Evolutionary conservation across 1,284 basidiomycete genomes (phyloP).

Genomic region (Amylostereum areolatum): DNA sequence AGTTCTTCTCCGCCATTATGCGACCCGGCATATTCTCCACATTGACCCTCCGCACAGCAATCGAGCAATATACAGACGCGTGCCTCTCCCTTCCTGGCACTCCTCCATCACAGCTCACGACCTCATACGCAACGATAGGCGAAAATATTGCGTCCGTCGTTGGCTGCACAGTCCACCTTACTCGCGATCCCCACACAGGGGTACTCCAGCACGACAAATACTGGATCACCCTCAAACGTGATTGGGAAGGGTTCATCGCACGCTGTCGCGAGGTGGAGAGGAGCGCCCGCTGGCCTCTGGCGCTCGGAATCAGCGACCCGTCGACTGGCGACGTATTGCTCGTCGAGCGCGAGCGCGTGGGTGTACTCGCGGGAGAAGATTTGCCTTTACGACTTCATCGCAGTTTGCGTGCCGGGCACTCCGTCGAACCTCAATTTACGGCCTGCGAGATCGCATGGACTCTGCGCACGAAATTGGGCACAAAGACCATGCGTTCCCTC

Average conservation of each 20-base stretch:
- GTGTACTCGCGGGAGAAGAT: slow-evolving; percentile 60
- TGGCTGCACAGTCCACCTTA: slow-evolving; percentile 74
- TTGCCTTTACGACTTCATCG: slow-evolving; percentile 53
- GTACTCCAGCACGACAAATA: slow-evolving; percentile 73
- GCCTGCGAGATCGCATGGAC: slow-evolving; percentile 57
- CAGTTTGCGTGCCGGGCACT: slow-evolving; percentile 23
- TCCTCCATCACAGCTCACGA: slow-evolving; percentile 46
- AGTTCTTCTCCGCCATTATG: slow-evolving; percentile 79
- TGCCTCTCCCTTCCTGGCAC: slow-evolving; percentile 62
- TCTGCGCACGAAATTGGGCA: slow-evolving; percentile 50
- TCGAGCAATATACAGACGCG: slow-evolving; percentile 75
- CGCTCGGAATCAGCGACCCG: slow-evolving; percentile 48
- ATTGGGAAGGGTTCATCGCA: slow-evolving; percentile 92
- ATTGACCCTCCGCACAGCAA: slow-evolving; percentile 71
- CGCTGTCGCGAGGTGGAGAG: slow-evolving; percentile 84
- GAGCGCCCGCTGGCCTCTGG: slow-evolving; percentile 78
- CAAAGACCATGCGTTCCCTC: slow-evolving; percentile 45
- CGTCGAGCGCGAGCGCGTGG: slow-evolving; percentile 74
- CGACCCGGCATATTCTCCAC: slow-evolving; percentile 84
- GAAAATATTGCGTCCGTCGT: slow-evolving; percentile 82
- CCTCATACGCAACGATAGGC: slow-evolving; percentile 60
- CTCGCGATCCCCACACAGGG: slow-evolving; percentile 73
- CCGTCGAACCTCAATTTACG: slow-evolving; percentile 42
- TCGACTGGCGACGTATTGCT: slow-evolving; percentile 48
- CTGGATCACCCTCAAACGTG: slow-evolving; percentile 78